Conservation (phyloP, 768 basidiomycete genomes). For the Podaxis carcinomalis region DNA sequence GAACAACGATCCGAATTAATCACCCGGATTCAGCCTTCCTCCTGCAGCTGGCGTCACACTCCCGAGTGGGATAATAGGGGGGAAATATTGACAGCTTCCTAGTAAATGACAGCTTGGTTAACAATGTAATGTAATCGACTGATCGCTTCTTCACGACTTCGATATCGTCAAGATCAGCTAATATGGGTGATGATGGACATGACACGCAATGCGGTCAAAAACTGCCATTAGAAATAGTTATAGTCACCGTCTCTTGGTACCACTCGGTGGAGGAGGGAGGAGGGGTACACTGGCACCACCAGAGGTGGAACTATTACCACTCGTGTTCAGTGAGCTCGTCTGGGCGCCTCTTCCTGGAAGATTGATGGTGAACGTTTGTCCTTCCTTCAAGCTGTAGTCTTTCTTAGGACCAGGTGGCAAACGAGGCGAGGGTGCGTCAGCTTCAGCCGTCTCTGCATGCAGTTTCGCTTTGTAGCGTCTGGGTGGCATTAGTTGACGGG, state of each 20-base stretch:
- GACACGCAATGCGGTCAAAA: not conserved
- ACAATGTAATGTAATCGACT: not conserved
- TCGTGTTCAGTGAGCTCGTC: conserved; percentile 32
- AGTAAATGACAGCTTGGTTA: not conserved
- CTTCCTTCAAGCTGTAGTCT: conserved; percentile 92
- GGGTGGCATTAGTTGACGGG: conserved; percentile 3
- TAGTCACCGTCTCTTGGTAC: conserved; percentile 41
- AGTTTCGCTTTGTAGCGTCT: conserved; percentile 65
- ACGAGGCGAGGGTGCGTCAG: conserved; percentile 55
- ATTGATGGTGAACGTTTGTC: conserved; percentile 88
- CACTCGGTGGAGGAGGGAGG: conserved; percentile 81
- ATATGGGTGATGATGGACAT: not conserved
- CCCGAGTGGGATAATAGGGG: not conserved
- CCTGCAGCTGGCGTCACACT: not conserved
- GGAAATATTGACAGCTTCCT: not conserved
- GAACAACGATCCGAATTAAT: not conserved
- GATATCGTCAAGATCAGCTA: not conserved
- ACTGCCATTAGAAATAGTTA: too few relatives aligned
- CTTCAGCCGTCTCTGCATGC: conserved; percentile 42
- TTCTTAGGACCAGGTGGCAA: conserved; percentile 80
- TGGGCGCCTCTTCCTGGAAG: conserved; percentile 75
- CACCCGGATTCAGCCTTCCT: not conserved
- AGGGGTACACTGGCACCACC: conserved; percentile 52
- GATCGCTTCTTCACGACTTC: not conserved
- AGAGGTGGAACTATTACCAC: conserved; percentile 17